Conservation (phyloP, 1,284 basidiomycete species). For the Moesziomyces aphidis region DNA sequence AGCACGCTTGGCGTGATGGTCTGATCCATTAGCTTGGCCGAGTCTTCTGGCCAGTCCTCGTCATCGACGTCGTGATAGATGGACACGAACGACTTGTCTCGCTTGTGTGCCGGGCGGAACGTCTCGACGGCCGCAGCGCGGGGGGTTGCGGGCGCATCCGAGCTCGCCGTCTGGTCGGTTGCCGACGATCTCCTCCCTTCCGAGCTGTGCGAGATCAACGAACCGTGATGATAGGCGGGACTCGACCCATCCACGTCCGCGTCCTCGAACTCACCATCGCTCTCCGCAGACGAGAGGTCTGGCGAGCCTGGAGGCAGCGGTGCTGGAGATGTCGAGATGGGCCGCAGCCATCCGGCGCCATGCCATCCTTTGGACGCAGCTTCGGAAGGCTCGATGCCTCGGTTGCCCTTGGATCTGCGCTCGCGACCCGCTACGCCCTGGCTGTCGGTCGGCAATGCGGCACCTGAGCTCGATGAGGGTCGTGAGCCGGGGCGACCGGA, state of each 20-base stretch:
- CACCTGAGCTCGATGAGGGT: constrained; percentile 14
- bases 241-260: constrained; percentile 4
- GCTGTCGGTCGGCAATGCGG: constrained; percentile 8
- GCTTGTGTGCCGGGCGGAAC: constrained; percentile 8
- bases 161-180: constrained; percentile 22
- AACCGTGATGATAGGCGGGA: constrained; percentile 5
- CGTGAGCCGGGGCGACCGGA: constrained; percentile 12
- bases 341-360: constrained; percentile 45
- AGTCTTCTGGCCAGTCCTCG: constrained; percentile 3
- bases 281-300: constrained; percentile 7
- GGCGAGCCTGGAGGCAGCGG: constrained; percentile 17
- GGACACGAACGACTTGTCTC: constrained; percentile 21
- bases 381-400: constrained; percentile 41
- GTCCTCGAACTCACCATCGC: constrained; percentile 13
- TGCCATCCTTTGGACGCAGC: constrained; percentile 45
- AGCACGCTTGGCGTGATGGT: constrained; percentile 4
- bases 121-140: background rate
- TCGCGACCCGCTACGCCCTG: constrained; percentile 18
- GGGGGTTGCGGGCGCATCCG: constrained; percentile 14
- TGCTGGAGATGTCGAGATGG: constrained; percentile 29
- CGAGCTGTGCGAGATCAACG: constrained; percentile 13
- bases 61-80: constrained; percentile 34
- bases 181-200: constrained; percentile 21
- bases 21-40: background rate
- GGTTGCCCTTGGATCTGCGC: constrained; percentile 28